Evolutionary conservation across 306 rosid species (phyloP).

Genomic region (Amphicarpaea edgeworthii): DNA sequence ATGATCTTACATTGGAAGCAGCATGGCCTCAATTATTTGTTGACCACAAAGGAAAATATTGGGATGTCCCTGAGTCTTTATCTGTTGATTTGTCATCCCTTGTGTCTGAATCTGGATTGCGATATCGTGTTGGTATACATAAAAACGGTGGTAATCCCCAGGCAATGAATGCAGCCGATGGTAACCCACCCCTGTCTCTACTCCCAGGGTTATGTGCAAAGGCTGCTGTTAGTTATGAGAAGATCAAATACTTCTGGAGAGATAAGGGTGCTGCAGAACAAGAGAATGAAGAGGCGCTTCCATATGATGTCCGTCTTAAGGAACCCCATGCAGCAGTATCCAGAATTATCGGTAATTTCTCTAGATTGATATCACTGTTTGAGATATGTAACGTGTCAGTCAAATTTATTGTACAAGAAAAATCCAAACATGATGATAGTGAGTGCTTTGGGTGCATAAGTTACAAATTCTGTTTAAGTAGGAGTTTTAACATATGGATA

Average conservation of each 20-base stretch:
- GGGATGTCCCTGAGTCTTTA: slow-evolving; percentile 86
- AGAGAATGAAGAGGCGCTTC: slow-evolving; percentile 40
- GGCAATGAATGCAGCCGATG: slow-evolving; percentile 55
- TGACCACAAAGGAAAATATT: slow-evolving; percentile 88
- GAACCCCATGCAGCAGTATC: slow-evolving; percentile 84
- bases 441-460: neutral
- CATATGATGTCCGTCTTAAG: slow-evolving; percentile 72
- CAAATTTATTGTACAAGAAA: neutral
- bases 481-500: neutral
- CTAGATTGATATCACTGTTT: slow-evolving; percentile 26
- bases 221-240: slow-evolving; percentile 80
- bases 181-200: slow-evolving; percentile 58
- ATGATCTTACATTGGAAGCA: slow-evolving; percentile 82
- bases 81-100: slow-evolving; percentile 80
- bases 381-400: neutral
- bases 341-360: slow-evolving; percentile 73
- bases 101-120: slow-evolving; percentile 67
- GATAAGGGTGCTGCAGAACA: slow-evolving; percentile 41
- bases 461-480: neutral
- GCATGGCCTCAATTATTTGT: slow-evolving; percentile 92
- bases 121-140: slow-evolving; percentile 82
- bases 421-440: neutral
- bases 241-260: slow-evolving; percentile 73
- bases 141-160: slow-evolving; percentile 72
- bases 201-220: slow-evolving; percentile 85